Evolutionary conservation across 352 stramenopile species (phyloP).

Genomic region (Hyaloperonospora arabidopsidis): DNA sequence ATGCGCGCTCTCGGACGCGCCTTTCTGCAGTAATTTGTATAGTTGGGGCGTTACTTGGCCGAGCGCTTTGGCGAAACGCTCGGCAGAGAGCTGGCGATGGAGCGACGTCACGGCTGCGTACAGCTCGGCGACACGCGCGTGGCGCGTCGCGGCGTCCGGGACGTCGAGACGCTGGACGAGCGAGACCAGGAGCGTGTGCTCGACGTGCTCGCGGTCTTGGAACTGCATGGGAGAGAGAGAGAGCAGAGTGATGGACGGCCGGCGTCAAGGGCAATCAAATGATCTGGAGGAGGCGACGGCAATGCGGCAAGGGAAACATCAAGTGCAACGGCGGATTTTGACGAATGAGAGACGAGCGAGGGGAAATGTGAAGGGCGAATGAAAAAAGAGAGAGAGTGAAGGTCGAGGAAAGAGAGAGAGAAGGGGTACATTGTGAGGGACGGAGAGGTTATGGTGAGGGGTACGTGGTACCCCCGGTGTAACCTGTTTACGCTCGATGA

Average conservation of each 20-base stretch:
- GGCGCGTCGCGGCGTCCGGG: slow-evolving; percentile 27
- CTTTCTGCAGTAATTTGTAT: slow-evolving; percentile 54
- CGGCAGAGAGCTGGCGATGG: slow-evolving; percentile 64
- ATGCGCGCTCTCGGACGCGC: slow-evolving; percentile 51
- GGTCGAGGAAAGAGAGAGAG: too few relatives aligned
- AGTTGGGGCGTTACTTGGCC: slow-evolving; percentile 70
- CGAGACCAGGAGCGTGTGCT: slow-evolving; percentile 38
- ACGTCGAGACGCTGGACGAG: slow-evolving; percentile 57
- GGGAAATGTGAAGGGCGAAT: background rate
- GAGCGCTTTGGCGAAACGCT: slow-evolving; percentile 72
- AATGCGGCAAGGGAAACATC: slow-evolving; percentile 5
- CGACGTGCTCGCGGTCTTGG: slow-evolving; percentile 61
- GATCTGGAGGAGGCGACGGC: background rate
- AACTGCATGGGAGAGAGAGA: slow-evolving; percentile 26
- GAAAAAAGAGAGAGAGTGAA: too few relatives aligned
- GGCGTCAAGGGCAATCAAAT: too few relatives aligned
- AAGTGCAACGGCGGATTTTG: slow-evolving; percentile 2
- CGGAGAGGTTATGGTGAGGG: too few relatives aligned
- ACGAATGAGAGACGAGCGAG: slow-evolving; percentile 3
- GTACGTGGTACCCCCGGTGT: too few relatives aligned
- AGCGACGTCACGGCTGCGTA: slow-evolving; percentile 55
- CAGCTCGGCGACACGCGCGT: slow-evolving; percentile 47
- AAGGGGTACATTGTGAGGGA: too few relatives aligned
- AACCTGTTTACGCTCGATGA: too few relatives aligned
- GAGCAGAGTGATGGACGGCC: too few relatives aligned